Conservation (phyloP, 1,139 yeast genomes). For the Diutina siamensis region DNA sequence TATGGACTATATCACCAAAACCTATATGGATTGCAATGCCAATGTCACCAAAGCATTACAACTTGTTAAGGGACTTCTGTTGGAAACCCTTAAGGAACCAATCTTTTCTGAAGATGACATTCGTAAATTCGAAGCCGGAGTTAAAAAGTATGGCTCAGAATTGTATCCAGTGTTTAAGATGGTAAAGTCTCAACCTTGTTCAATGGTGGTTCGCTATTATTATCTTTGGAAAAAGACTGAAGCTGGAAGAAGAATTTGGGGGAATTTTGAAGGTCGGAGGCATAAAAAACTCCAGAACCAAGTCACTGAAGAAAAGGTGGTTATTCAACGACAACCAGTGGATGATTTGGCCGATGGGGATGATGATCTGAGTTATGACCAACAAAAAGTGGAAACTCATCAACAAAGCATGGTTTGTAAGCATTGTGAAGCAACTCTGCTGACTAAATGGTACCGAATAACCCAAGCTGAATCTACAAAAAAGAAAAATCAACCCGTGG, state of each 20-base stretch:
- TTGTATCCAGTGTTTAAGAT: constrained; percentile 58
- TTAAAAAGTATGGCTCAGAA: constrained; percentile 67
- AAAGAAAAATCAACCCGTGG: constrained; percentile 16
- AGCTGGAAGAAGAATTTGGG: constrained; percentile 73
- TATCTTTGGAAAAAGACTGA: constrained; percentile 86
- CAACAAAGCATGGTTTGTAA: constrained; percentile 43
- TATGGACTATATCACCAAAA: constrained; percentile 55
- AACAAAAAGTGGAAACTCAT: constrained; percentile 26
- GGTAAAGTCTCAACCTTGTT: constrained; percentile 57
- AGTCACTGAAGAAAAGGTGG: constrained; percentile 16
- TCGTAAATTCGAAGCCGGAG: constrained; percentile 62
- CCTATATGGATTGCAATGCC: constrained; percentile 41
- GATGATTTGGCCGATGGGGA: constrained; percentile 46
- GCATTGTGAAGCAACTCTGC: constrained; percentile 44
- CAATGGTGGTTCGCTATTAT: constrained; percentile 76
- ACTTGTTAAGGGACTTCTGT: constrained; percentile 31
- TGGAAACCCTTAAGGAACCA: constrained; percentile 62
- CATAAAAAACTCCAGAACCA: constrained; percentile 37
- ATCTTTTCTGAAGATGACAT: constrained; percentile 56
- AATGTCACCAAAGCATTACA: constrained; percentile 35
- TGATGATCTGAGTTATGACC: constrained; percentile 63
- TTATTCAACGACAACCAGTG: constrained; percentile 10
- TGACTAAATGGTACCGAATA: constrained; percentile 59
- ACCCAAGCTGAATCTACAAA: constrained; percentile 44
- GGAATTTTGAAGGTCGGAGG: constrained; percentile 58